A percentile compares a stretch with the other conserved stretches of the same genome.
These are phyloP conservation scores for Alternaria sp. DNA, from an alignment of 2,329 filamentous ascomycete species.

Conservation along the genomic window DNA sequence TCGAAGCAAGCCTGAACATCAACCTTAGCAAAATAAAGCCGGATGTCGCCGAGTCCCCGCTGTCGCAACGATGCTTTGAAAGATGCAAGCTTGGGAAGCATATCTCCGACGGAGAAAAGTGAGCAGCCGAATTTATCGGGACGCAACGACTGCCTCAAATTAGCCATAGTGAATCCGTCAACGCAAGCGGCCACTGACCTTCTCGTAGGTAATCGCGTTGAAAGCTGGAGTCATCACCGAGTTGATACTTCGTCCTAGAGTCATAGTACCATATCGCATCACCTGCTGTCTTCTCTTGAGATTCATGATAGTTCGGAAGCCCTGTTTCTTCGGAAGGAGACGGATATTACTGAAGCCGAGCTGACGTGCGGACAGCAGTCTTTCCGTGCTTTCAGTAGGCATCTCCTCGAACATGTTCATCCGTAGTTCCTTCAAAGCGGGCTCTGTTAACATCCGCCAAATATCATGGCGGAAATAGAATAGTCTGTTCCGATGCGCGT, in stretches of 20 bases:
- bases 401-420: constrained; percentile 80
- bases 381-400: constrained; percentile 61
- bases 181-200: constrained; percentile 54
- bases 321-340: constrained; percentile 78
- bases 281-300: constrained; percentile 69
- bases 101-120: constrained; percentile 80
- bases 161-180: background rate
- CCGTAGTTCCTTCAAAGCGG: constrained; percentile 72
- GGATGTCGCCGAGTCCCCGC: constrained; percentile 43
- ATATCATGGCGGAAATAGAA: constrained; percentile 96
- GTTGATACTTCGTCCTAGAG: constrained; percentile 72
- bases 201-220: constrained; percentile 79
- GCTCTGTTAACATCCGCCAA: constrained; percentile 79
- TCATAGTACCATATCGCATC: constrained; percentile 58
- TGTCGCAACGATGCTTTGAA: constrained; percentile 65
- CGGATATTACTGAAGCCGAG: constrained; percentile 82
- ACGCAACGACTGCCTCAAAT: constrained; percentile 32
- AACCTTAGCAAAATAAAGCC: constrained; percentile 86
- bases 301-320: constrained; percentile 87
- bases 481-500: constrained; percentile 75
- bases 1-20: constrained; percentile 95
- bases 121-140: constrained; percentile 74
- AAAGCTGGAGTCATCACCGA: constrained; percentile 74
- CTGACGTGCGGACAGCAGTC: constrained; percentile 65
- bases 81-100: constrained; percentile 73